phyloP scores from a whole-genome alignment of 257 asterid genomes.

The Gentiana macrophylla region DNA sequence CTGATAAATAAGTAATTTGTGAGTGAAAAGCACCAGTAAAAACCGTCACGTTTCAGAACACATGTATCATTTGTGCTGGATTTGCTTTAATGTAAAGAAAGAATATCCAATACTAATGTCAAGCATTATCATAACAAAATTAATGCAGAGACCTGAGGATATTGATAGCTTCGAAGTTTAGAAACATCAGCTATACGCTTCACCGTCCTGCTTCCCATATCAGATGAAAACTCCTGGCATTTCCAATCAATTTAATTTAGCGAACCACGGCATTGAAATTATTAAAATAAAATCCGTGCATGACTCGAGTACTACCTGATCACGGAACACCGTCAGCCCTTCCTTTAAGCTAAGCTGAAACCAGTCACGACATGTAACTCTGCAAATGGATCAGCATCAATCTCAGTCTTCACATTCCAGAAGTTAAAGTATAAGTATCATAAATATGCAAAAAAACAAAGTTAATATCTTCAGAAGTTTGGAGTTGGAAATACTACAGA shows the following conservation, averaged over 20 bases:
- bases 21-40: slow-evolving; percentile 4
- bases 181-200: slow-evolving; percentile 74
- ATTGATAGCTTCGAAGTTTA: slow-evolving; percentile 54
- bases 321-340: slow-evolving; percentile 98
- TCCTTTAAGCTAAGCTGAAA: slow-evolving; percentile 99
- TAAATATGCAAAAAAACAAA: background rate
- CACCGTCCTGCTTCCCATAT: slow-evolving; percentile 80
- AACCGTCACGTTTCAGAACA: background rate
- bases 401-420: slow-evolving; percentile 7
- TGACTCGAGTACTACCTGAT: slow-evolving; percentile 48
- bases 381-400: slow-evolving; percentile 28
- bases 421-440: background rate
- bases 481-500: background rate
- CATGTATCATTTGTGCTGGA: background rate
- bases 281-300: background rate
- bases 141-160: slow-evolving; percentile 54
- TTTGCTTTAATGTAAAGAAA: background rate
- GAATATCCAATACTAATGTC: background rate
- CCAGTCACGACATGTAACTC: slow-evolving; percentile 99
- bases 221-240: slow-evolving; percentile 73
- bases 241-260: slow-evolving; percentile 4
- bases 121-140: background rate
- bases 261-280: slow-evolving; percentile 3
- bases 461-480: background rate
- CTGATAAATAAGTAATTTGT: slow-evolving; percentile 27